These are phyloP conservation scores for Hanseniaspora mollemarum DNA, from an alignment of 805 yeast genomes.

Conservation along the genomic window DNA sequence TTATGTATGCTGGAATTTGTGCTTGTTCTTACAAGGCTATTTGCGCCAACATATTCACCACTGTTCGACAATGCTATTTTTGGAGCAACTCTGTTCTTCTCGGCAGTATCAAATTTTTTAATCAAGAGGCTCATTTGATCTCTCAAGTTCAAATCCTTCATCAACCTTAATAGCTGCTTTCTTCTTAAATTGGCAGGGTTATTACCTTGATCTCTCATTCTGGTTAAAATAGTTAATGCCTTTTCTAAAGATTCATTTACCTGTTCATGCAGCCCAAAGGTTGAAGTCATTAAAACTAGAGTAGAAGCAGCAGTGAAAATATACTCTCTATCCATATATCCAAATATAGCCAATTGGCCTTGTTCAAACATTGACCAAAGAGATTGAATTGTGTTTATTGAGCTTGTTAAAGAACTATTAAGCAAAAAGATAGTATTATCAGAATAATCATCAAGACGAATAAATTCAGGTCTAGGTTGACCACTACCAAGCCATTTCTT, in stretches of 20 bases:
- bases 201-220: constrained; percentile 66
- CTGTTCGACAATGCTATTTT: background rate
- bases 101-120: constrained; percentile 26
- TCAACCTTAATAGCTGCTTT: constrained; percentile 55
- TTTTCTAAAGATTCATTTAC: constrained; percentile 62
- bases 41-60: background rate
- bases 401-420: constrained; percentile 70
- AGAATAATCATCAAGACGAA: constrained; percentile 59
- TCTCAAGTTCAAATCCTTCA: constrained; percentile 56
- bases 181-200: constrained; percentile 69
- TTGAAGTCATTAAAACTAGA: constrained; percentile 57
- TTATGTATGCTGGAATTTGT: background rate
- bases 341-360: constrained; percentile 74
- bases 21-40: background rate
- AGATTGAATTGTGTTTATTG: constrained; percentile 61
- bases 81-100: constrained; percentile 21
- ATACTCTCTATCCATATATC: constrained; percentile 80
- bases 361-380: constrained; percentile 66
- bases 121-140: constrained; percentile 50
- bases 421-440: constrained; percentile 53
- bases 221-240: constrained; percentile 55
- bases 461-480: constrained; percentile 26
- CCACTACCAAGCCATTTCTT: constrained; percentile 38
- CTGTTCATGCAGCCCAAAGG: constrained; percentile 73
- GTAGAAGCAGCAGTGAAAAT: constrained; percentile 69